Percentiles rank a stretch among this genome's conserved stretches.
These are phyloP conservation scores for Phytophthora europaea DNA, from an alignment of 352 stramenopile species.

Conservation along the genomic window DNA sequence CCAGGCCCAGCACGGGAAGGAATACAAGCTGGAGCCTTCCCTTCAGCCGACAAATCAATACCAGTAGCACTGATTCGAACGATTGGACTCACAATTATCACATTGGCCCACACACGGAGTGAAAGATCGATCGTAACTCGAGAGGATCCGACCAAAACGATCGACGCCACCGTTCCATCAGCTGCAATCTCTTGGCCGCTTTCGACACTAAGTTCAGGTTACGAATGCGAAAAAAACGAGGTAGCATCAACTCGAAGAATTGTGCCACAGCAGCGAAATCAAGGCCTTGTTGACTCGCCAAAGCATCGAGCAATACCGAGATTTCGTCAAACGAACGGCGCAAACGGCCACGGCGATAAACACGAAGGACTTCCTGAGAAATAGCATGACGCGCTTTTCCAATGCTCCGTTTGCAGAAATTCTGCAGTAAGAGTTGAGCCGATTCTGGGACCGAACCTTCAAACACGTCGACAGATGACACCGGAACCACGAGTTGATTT, in stretches of 20 bases:
- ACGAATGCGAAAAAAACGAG: not conserved
- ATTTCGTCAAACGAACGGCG: not conserved
- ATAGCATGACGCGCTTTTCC: not conserved
- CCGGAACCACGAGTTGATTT: not conserved
- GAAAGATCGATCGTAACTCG: not conserved
- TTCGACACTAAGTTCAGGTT: not conserved
- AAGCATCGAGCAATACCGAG: not conserved
- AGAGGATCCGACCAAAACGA: constrained; percentile 6
- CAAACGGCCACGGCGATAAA: not conserved
- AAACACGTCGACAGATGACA: not conserved
- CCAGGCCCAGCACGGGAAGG: constrained; percentile 7
- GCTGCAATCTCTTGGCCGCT: not conserved
- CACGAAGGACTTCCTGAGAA: not conserved
- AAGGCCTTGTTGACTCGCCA: not conserved
- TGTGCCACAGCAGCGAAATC: not conserved
- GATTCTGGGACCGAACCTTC: constrained; percentile 2
- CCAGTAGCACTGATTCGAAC: not conserved
- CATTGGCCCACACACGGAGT: constrained; percentile 6
- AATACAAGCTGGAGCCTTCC: not conserved
- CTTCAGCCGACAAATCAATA: constrained; percentile 6
- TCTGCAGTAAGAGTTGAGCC: constrained; percentile 11
- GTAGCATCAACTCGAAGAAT: constrained; percentile 1
- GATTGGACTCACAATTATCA: constrained; percentile 12
- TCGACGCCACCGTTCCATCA: constrained; percentile 1
- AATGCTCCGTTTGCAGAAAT: constrained; percentile 12